A percentile compares a stretch with the other conserved stretches of the same genome.
Conservation (phyloP, 768 basidiomycete species). For the Lactarius trivialis region DNA sequence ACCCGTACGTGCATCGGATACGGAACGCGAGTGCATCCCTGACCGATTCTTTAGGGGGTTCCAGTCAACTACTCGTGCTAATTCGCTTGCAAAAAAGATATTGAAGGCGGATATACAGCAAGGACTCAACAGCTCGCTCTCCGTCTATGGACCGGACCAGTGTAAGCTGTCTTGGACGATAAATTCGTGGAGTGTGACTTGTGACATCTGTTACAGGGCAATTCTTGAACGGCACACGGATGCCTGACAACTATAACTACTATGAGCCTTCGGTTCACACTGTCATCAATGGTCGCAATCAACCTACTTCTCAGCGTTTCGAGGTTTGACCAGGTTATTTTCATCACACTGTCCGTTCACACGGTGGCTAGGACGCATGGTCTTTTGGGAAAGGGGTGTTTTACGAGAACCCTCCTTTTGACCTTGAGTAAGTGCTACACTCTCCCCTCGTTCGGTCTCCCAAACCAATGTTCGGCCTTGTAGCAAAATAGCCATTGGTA, state of each 20-base stretch:
- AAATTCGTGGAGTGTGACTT: background rate
- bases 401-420: slow-evolving; percentile 10
- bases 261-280: slow-evolving; percentile 26
- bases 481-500: slow-evolving; percentile 19
- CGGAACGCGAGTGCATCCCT: background rate
- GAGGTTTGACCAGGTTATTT: slow-evolving; percentile 24
- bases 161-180: slow-evolving; percentile 33
- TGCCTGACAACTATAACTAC: slow-evolving; percentile 29
- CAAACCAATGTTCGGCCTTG: background rate
- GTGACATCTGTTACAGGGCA: slow-evolving; percentile 20
- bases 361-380: slow-evolving; percentile 30
- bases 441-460: background rate
- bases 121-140: slow-evolving; percentile 31
- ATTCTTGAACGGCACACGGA: slow-evolving; percentile 30
- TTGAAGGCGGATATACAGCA: slow-evolving; percentile 45
- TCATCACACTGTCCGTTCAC: background rate
- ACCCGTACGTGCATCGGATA: slow-evolving; percentile 37
- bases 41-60: slow-evolving; percentile 37
- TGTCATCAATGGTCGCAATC: slow-evolving; percentile 28
- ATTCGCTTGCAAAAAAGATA: slow-evolving; percentile 53
- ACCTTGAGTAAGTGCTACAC: slow-evolving; percentile 10
- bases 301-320: slow-evolving; percentile 32
- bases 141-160: slow-evolving; percentile 46
- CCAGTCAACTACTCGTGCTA: slow-evolving; percentile 47
- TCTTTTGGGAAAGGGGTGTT: slow-evolving; percentile 17